Conservation (phyloP, 139 green algal genomes). For the Gonium pectorale region DNA sequence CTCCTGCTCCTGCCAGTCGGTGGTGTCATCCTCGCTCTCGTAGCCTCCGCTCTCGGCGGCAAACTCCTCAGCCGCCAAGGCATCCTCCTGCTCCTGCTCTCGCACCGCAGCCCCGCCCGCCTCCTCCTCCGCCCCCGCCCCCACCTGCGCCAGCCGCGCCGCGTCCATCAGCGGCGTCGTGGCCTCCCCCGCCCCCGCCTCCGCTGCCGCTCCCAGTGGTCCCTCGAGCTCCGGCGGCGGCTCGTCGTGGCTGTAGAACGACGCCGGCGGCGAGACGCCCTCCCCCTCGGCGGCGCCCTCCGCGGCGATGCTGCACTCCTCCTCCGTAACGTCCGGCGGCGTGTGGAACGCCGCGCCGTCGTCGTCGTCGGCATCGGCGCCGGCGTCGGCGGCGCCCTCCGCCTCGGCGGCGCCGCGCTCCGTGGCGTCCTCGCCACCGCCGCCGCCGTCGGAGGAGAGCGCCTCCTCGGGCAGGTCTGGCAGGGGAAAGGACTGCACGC, state of each 20-base stretch:
- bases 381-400: not conserved
- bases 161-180: not conserved
- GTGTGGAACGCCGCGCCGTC: constrained; percentile 20
- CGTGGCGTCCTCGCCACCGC: not conserved
- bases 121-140: not conserved
- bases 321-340: constrained; percentile 23
- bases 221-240: not conserved
- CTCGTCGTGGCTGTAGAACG: constrained; percentile 2
- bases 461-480: not conserved
- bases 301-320: not conserved
- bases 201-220: not conserved
- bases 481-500: not conserved
- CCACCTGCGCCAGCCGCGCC: not conserved
- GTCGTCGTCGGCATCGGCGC: not conserved
- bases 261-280: constrained; percentile 8
- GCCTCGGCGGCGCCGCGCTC: not conserved
- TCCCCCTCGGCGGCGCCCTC: not conserved
- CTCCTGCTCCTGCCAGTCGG: not conserved
- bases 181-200: not conserved
- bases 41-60: constrained; percentile 12
- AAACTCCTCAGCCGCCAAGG: not conserved
- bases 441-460: not conserved
- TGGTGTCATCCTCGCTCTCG: constrained; percentile 32
- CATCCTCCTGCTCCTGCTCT: not conserved
- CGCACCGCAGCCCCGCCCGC: not conserved